phyloP scores from a whole-genome alignment of 73 alveolate genomes.

The Blepharisma japonicum region DNA sequence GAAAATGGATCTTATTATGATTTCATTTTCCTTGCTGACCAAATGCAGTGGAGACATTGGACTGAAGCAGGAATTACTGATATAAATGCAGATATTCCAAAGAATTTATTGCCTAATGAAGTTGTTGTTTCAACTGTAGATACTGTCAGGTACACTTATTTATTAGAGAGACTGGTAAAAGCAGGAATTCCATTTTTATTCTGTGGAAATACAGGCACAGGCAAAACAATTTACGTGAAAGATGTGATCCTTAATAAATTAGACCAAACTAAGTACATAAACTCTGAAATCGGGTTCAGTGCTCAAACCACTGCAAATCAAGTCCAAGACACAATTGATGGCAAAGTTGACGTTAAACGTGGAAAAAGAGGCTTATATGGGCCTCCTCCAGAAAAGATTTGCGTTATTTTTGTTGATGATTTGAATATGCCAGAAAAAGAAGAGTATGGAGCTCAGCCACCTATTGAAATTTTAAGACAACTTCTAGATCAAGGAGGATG shows the following conservation, averaged over 20 bases:
- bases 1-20: constrained; percentile 97
- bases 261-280: constrained; percentile 77
- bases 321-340: constrained; percentile 91
- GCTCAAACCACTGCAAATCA: constrained; percentile 94
- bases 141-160: constrained; percentile 90
- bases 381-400: constrained; percentile 85
- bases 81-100: constrained; percentile 37
- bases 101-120: constrained; percentile 82
- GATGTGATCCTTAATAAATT: constrained; percentile 78
- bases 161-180: constrained; percentile 76
- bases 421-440: constrained; percentile 99
- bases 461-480: constrained; percentile 98
- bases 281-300: constrained; percentile 95
- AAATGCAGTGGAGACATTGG: constrained; percentile 95
- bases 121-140: constrained; percentile 97
- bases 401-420: constrained; percentile 97
- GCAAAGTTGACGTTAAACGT: constrained; percentile 76
- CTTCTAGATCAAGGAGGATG: constrained; percentile 99
- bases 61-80: constrained; percentile 52
- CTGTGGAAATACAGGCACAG: constrained; percentile 99
- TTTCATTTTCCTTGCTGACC: constrained; percentile 86
- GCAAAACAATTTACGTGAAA: constrained; percentile 94
- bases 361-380: constrained; percentile 79
- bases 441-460: constrained; percentile 99
- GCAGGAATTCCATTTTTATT: constrained; percentile 87